phyloP scores from a whole-genome alignment of 805 yeast species.

The Kregervanrija delftensis region DNA sequence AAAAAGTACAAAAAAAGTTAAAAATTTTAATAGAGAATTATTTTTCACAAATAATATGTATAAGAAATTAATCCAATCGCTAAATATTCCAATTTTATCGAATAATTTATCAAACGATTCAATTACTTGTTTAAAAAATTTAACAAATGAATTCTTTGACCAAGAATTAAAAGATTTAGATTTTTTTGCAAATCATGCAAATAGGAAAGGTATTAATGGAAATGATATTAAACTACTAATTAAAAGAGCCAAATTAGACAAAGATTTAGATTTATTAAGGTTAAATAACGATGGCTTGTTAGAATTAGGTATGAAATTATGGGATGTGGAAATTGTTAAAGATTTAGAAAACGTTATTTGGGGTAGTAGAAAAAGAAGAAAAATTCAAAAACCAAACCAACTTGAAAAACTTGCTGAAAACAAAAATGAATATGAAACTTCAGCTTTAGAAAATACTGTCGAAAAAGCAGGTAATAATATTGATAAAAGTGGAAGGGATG shows the following conservation, averaged over 20 bases:
- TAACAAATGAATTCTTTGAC: slow-evolving; percentile 30
- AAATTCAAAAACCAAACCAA: neutral
- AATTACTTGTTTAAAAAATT: slow-evolving; percentile 23
- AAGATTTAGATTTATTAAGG: slow-evolving; percentile 1
- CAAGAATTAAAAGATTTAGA: slow-evolving; percentile 30
- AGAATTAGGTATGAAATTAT: slow-evolving; percentile 7
- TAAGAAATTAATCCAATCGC: slow-evolving; percentile 10
- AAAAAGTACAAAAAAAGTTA: neutral
- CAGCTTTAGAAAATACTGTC: no score
- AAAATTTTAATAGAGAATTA: neutral
- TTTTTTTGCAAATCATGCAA: slow-evolving; percentile 28
- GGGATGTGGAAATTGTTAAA: slow-evolving; percentile 11
- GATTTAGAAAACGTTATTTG: slow-evolving; percentile 9
- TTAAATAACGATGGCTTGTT: slow-evolving; percentile 3
- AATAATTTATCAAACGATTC: slow-evolving; percentile 18
- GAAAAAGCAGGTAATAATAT: neutral
- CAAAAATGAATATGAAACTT: no score
- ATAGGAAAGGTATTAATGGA: slow-evolving; percentile 23
- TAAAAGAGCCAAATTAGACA: slow-evolving; percentile 21
- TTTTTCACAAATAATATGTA: slow-evolving; percentile 10
- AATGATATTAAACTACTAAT: slow-evolving; percentile 30
- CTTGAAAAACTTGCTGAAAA: no score
- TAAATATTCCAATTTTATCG: slow-evolving; percentile 13
- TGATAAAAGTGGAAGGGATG: neutral
- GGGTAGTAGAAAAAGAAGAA: neutral